These are phyloP conservation scores for Fusarium sp. DNA, from an alignment of 2,329 filamentous ascomycete genomes.

Conservation along the genomic window DNA sequence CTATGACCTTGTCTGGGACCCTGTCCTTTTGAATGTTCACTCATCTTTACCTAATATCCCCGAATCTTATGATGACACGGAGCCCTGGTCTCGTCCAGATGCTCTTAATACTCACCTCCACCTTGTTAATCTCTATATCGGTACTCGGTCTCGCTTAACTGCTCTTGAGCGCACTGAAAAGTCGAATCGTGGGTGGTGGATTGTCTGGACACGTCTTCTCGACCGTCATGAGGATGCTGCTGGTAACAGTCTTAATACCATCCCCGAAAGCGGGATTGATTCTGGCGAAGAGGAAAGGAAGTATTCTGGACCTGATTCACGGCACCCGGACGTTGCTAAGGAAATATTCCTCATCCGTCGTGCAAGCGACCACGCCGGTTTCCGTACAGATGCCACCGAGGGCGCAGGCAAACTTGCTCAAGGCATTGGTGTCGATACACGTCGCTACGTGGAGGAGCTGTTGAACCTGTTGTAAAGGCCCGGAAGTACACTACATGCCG, in stretches of 20 bases:
- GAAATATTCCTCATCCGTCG: constrained; percentile 73
- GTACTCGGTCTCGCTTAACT: constrained; percentile 57
- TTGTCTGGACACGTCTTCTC: constrained; percentile 73
- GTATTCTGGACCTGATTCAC: constrained; percentile 22
- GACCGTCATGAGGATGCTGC: constrained; percentile 50
- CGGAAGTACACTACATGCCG: constrained; percentile 3
- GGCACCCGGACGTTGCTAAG: constrained; percentile 56
- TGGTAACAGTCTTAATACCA: constrained; percentile 45
- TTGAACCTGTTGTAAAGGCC: constrained; percentile 65
- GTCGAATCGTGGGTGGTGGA: constrained; percentile 76
- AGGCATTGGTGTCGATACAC: constrained; percentile 82
- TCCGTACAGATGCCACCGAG: constrained; percentile 58
- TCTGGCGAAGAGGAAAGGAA: constrained; percentile 29
- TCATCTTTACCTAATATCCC: constrained; percentile 77
- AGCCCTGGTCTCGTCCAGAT: constrained; percentile 70
- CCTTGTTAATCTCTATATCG: constrained; percentile 67
- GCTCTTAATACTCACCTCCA: constrained; percentile 75
- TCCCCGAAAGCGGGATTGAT: constrained; percentile 44
- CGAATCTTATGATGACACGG: constrained; percentile 53
- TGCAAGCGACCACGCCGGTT: constrained; percentile 67
- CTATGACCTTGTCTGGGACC: constrained; percentile 74
- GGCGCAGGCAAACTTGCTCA: constrained; percentile 73
- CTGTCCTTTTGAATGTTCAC: constrained; percentile 66
- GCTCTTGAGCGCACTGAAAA: constrained; percentile 73
- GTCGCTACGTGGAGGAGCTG: constrained; percentile 79